phyloP scores from a whole-genome alignment of 2,329 filamentous ascomycete genomes.

The Stemphylium lycopersici region DNA sequence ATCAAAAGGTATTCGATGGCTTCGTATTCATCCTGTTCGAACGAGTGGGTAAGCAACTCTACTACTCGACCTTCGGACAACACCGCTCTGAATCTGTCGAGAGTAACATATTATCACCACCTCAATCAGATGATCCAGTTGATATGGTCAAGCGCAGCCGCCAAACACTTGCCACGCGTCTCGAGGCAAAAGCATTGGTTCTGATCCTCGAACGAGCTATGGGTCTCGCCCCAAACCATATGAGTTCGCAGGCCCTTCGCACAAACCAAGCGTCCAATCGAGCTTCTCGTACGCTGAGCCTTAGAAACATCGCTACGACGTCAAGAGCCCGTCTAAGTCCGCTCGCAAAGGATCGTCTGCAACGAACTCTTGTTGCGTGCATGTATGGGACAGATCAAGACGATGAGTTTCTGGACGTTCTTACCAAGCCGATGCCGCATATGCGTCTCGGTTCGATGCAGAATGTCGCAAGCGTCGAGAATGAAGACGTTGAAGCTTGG shows the following conservation, averaged over 20 bases:
- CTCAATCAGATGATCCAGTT: constrained; percentile 5
- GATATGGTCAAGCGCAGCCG: constrained; percentile 21
- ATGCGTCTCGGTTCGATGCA: constrained; percentile 29
- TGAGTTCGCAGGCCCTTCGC: constrained; percentile 33
- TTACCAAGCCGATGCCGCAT: constrained; percentile 47
- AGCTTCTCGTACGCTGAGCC: constrained; percentile 32
- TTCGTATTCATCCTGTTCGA: constrained; percentile 51
- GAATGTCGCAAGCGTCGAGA: constrained; percentile 45
- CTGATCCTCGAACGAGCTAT: constrained; percentile 50
- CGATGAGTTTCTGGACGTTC: constrained; percentile 51
- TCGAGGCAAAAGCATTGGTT: constrained; percentile 52
- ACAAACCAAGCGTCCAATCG: constrained; percentile 7
- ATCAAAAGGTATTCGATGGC: constrained; percentile 53
- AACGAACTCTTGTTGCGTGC: constrained; percentile 52
- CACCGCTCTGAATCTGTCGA: constrained; percentile 34
- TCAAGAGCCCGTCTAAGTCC: constrained; percentile 44
- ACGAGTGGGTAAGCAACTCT: constrained; percentile 48
- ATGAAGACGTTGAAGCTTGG: constrained; percentile 57
- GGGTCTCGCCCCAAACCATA: constrained; percentile 46
- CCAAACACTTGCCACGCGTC: constrained; percentile 28
- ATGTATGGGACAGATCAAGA: constrained; percentile 50
- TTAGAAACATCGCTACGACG: constrained; percentile 28
- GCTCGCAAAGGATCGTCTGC: constrained; percentile 51
- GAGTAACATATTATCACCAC: constrained; percentile 30
- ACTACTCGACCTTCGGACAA: constrained; percentile 48